Evolutionary conservation across 371 early-diverging fungal species (phyloP).

Genomic region (Rhizomucor pusillus): DNA sequence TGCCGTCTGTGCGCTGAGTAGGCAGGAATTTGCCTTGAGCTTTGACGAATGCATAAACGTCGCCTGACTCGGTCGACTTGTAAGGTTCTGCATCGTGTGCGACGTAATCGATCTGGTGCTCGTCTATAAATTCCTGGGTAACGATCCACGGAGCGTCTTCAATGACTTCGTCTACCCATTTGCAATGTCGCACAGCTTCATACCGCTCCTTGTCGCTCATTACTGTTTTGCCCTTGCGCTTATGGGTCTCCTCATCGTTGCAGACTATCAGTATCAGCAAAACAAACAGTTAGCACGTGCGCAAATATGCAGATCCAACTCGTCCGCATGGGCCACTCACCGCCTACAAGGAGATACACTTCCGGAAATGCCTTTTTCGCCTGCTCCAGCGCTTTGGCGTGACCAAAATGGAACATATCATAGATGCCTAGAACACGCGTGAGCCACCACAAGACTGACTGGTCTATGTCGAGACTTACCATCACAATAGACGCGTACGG

Average conservation of each 20-base stretch:
- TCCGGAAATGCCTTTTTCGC: conserved; percentile 90
- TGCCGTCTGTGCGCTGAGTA: conserved; percentile 90
- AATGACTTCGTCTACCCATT: conserved; percentile 96
- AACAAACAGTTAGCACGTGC: too few species aligned
- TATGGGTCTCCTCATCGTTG: conserved; percentile 80
- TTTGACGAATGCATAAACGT: conserved; percentile 96
- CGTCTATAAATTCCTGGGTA: conserved; percentile 83
- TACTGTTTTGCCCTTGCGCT: conserved; percentile 92
- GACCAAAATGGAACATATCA: conserved; percentile 96
- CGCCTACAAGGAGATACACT: conserved; percentile 88
- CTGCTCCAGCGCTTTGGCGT: conserved; percentile 90
- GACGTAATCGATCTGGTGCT: conserved; percentile 94
- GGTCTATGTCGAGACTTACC: conserved; percentile 23
- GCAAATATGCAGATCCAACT: neutral
- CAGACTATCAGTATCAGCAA: conserved; percentile 53
- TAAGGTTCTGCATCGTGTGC: conserved; percentile 98
- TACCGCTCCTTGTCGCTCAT: conserved; percentile 86
- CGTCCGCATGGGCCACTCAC: conserved; percentile 34
- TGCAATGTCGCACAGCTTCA: conserved; percentile 91
- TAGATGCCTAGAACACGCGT: conserved; percentile 60
- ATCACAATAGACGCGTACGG: conserved; percentile 88
- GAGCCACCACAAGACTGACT: neutral
- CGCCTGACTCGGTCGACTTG: conserved; percentile 72
- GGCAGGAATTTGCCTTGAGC: conserved; percentile 85
- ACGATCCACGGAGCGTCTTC: conserved; percentile 90